Evolutionary conservation across 1,284 basidiomycete species (phyloP).

Genomic region (Rhodotorula sp.): DNA sequence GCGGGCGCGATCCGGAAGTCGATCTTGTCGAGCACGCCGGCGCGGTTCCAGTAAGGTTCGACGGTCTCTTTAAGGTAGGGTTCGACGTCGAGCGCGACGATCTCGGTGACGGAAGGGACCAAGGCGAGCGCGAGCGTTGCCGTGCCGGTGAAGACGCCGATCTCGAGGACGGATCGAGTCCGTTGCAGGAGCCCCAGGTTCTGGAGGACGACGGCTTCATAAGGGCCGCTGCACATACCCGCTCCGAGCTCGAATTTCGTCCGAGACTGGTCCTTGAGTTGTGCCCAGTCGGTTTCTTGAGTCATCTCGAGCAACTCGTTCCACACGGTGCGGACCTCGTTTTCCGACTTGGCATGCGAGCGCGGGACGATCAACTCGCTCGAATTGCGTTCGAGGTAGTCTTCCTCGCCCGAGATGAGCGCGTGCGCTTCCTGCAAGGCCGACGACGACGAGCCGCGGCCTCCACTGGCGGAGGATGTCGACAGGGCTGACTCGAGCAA

Average conservation of each 20-base stretch:
- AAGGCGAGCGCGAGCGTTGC: constrained; percentile 41
- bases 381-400: constrained; percentile 30
- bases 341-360: background rate
- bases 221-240: constrained; percentile 38
- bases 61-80: constrained; percentile 45
- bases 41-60: constrained; percentile 44
- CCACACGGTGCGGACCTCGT: constrained; percentile 16
- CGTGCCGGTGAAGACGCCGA: constrained; percentile 39
- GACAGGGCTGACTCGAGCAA: constrained; percentile 17
- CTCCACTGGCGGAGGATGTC: background rate
- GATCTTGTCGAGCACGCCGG: constrained; percentile 44
- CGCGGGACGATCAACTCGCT: constrained; percentile 15
- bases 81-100: constrained; percentile 48
- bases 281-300: constrained; percentile 35
- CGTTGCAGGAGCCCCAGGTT: constrained; percentile 12
- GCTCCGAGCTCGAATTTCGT: constrained; percentile 30
- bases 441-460: constrained; percentile 1
- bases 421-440: constrained; percentile 27
- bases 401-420: constrained; percentile 30
- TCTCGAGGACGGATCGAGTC: constrained; percentile 22
- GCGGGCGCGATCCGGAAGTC: constrained; percentile 45
- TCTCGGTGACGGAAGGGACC: constrained; percentile 33
- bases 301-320: constrained; percentile 36
- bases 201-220: constrained; percentile 28
- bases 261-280: constrained; percentile 24